These are phyloP conservation scores for Viola pubescens DNA, from an alignment of 441 rosid genomes.

Conservation along the genomic window DNA sequence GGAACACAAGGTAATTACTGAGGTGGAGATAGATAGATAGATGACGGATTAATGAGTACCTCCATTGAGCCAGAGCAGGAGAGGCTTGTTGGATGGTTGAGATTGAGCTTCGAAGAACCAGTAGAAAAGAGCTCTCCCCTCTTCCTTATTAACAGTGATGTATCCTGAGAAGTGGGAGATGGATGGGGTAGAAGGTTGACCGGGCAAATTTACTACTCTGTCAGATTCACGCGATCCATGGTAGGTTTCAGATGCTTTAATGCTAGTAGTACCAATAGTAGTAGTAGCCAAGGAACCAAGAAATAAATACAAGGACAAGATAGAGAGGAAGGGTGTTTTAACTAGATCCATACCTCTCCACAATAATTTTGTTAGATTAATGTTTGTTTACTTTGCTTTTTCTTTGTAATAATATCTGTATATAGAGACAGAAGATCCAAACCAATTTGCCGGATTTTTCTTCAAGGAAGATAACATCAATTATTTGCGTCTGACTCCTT, in stretches of 20 bases:
- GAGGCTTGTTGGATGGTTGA: slow-evolving; percentile 39
- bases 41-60: slow-evolving; percentile 19
- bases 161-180: slow-evolving; percentile 55
- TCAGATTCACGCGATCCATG: slow-evolving; percentile 32
- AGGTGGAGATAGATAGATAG: background rate
- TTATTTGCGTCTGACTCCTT: too few relatives aligned
- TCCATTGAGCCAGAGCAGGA: slow-evolving; percentile 63
- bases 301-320: slow-evolving; percentile 14
- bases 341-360: background rate
- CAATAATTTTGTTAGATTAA: too few relatives aligned
- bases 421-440: background rate
- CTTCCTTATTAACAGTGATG: slow-evolving; percentile 39
- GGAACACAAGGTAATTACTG: too few relatives aligned
- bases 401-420: too few relatives aligned
- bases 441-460: too few relatives aligned
- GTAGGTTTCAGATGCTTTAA: slow-evolving; percentile 10
- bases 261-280: background rate
- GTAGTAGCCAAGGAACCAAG: slow-evolving; percentile 14
- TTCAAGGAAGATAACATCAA: too few relatives aligned
- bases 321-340: slow-evolving; percentile 1
- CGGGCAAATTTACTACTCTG: slow-evolving; percentile 39
- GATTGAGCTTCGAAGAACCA: slow-evolving; percentile 60
- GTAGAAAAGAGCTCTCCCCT: slow-evolving; percentile 52
- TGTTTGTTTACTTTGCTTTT: too few relatives aligned
- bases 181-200: slow-evolving; percentile 35